Conservation (phyloP, 768 basidiomycete genomes). For the Leccinum uliginosum region DNA sequence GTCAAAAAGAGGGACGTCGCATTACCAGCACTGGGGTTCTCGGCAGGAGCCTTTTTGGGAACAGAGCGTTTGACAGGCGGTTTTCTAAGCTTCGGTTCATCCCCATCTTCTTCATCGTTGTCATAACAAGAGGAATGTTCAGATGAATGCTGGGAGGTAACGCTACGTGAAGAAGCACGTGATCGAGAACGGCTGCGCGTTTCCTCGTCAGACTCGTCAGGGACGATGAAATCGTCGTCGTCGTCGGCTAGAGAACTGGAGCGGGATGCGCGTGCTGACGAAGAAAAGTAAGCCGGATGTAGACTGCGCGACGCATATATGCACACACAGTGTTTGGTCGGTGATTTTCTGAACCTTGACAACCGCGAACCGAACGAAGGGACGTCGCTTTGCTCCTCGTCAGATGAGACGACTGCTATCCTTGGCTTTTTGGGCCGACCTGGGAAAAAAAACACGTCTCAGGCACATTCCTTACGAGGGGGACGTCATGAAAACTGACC, state of each 20-base stretch:
- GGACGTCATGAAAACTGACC: slow-evolving; percentile 10
- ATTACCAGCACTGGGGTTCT: slow-evolving; percentile 28
- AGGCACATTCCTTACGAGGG: slow-evolving; percentile 1
- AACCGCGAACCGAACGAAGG: slow-evolving; percentile 56
- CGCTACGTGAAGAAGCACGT: slow-evolving; percentile 43
- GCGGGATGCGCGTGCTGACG: slow-evolving; percentile 38
- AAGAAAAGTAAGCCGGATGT: slow-evolving; percentile 6
- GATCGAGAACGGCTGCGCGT: slow-evolving; percentile 46
- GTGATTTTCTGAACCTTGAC: slow-evolving; percentile 63
- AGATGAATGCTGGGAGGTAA: slow-evolving; percentile 32
- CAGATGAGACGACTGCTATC: slow-evolving; percentile 45
- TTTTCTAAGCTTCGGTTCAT: slow-evolving; percentile 34
- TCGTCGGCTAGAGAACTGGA: slow-evolving; percentile 50
- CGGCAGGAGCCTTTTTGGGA: slow-evolving; percentile 27
- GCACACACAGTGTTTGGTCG: slow-evolving; percentile 47
- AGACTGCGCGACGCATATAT: neutral
- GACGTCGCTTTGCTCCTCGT: slow-evolving; percentile 40
- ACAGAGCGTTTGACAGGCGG: slow-evolving; percentile 32
- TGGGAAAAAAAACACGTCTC: slow-evolving; percentile 19
- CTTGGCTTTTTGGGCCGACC: slow-evolving; percentile 60
- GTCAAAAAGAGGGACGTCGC: slow-evolving; percentile 59
- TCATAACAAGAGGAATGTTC: slow-evolving; percentile 32
- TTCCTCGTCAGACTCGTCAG: slow-evolving; percentile 61
- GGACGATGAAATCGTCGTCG: slow-evolving; percentile 68
- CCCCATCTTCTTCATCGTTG: slow-evolving; percentile 36